A percentile compares a stretch with the other conserved stretches of the same genome.
Evolutionary conservation across 1,284 basidiomycete genomes (phyloP).

Genomic region (Heterobasidion annosum): DNA sequence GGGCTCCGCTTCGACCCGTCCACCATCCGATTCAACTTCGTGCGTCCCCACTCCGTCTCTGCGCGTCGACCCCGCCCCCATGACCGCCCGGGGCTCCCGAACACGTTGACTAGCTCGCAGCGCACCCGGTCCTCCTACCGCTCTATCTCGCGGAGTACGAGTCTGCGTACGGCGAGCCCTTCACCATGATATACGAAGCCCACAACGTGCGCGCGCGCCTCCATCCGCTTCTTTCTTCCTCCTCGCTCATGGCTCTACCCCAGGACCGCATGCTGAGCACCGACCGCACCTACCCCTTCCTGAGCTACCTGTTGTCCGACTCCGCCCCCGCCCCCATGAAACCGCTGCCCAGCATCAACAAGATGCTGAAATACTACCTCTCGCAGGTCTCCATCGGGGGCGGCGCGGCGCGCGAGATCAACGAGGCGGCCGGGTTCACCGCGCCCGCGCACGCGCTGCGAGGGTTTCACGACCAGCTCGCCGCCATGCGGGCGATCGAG

Average conservation of each 20-base stretch:
- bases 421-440: no score
- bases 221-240: background rate
- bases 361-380: no score
- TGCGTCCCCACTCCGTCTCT: constrained; percentile 7
- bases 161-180: background rate
- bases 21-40: background rate
- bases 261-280: background rate
- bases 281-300: background rate
- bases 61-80: background rate
- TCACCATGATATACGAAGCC: background rate
- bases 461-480: no score
- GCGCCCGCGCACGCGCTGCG: no score
- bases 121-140: constrained; percentile 33
- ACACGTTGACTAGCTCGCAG: constrained; percentile 27
- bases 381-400: no score
- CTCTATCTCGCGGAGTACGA: constrained; percentile 28
- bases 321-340: no score
- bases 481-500: background rate
- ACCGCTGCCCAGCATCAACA: no score
- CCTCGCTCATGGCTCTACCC: background rate
- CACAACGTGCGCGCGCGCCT: background rate
- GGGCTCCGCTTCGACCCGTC: background rate
- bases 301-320: background rate
- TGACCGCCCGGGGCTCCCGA: background rate
- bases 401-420: no score